Conservation (phyloP, 495 filamentous ascomycete species). For the Podospora conica region DNA sequence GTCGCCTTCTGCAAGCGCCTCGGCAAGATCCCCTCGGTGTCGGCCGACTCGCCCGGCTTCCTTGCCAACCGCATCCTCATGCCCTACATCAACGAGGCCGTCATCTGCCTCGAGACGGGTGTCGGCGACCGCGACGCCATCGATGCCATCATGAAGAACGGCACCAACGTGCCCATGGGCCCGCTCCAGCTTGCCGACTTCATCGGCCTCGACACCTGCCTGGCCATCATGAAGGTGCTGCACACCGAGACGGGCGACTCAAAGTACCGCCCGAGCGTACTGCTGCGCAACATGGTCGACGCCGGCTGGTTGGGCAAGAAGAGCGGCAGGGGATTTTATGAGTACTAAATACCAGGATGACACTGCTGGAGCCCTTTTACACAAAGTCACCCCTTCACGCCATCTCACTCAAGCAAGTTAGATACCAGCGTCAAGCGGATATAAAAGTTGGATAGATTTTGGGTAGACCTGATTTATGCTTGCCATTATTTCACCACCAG, state of each 20-base stretch:
- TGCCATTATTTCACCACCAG: not conserved
- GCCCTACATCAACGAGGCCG: conserved; percentile 98
- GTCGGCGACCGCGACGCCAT: conserved; percentile 84
- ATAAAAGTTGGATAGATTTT: not conserved
- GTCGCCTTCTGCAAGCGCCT: conserved; percentile 81
- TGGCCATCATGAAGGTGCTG: conserved; percentile 95
- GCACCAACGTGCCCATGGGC: conserved; percentile 97
- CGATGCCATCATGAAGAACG: conserved; percentile 98
- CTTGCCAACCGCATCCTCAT: conserved; percentile 95
- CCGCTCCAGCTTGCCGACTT: conserved; percentile 92
- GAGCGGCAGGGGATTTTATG: conserved; percentile 92
- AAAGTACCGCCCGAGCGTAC: conserved; percentile 85
- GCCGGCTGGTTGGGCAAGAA: conserved; percentile 98
- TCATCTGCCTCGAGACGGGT: conserved; percentile 93
- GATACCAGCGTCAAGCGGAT: not conserved
- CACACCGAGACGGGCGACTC: conserved; percentile 87
- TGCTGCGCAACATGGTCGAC: conserved; percentile 92
- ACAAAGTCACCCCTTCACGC: too few relatives aligned
- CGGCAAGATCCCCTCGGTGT: conserved; percentile 86
- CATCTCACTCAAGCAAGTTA: too few relatives aligned
- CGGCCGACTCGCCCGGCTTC: conserved; percentile 88
- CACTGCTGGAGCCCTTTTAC: too few relatives aligned
- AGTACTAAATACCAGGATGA: conserved; percentile 50
- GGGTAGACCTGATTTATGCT: not conserved
- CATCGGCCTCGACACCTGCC: conserved; percentile 93